phyloP scores from a whole-genome alignment of 108 stramenopile species.

The Schizochytrium sp. region DNA sequence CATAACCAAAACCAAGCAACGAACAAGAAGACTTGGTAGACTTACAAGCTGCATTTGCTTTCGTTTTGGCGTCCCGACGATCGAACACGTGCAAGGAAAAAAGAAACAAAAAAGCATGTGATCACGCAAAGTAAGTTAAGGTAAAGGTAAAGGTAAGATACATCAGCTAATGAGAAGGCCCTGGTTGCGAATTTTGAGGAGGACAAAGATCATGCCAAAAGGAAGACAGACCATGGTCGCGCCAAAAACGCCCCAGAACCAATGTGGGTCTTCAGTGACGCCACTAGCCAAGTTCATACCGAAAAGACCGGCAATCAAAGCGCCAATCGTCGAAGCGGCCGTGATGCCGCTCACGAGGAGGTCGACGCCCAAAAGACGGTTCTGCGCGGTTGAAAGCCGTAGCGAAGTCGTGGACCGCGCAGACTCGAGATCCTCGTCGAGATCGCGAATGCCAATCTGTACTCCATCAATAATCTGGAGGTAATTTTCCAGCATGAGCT shows the following conservation, averaged over 20 bases:
- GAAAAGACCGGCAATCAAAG: background rate
- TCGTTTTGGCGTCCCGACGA: no score
- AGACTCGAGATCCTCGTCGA: background rate
- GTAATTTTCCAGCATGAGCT: constrained; percentile 1
- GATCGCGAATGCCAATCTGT: background rate
- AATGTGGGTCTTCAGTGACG: background rate
- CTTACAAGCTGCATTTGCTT: no score
- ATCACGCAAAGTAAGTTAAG: no score
- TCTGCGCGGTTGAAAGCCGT: background rate
- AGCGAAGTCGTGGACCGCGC: background rate
- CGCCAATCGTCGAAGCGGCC: background rate
- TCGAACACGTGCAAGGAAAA: no score
- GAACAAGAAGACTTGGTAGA: no score
- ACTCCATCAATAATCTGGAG: background rate
- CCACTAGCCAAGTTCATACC: background rate
- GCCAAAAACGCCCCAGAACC: constrained; percentile 7
- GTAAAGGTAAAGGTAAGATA: no score
- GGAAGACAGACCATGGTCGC: background rate
- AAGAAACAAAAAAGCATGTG: no score
- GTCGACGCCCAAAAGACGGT: background rate
- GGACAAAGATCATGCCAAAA: background rate
- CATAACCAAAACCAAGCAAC: no score
- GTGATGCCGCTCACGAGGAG: background rate
- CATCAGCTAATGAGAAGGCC: background rate
- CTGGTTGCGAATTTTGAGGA: background rate